Evolutionary conservation across 345 rosid species (phyloP), one percentile per base, ranked within the genome.

Genomic region (Hibiscus tridactylites): DNA sequence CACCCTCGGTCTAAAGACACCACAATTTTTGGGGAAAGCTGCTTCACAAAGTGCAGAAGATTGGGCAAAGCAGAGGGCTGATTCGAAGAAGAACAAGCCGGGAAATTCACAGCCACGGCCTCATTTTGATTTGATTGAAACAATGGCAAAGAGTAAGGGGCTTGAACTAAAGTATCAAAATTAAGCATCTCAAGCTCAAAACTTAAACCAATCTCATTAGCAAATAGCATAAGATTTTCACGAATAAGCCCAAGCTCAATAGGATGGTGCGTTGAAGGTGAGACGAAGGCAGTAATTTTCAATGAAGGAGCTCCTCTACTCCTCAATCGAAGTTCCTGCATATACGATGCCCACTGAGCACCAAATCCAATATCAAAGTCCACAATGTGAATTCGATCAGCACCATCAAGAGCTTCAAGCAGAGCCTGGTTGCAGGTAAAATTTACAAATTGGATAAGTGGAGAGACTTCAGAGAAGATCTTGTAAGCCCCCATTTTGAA

Each of bases 311-410:
- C 61, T 59, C 79, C 80, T 58, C 83, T 78, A 72, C 74, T 73
- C 77, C 78, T 77, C 71, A 77, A 49, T 4, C 85, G 77, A 72
- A 85, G 86, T 74, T 85, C 88, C 74, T 83, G 87, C 85, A 85
- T 85, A 71, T 83, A 83, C 21, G 87, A 85, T 71, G 89, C 89
- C 89, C 89, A 85, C 59, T 85, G 89, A 74, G 82, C 89, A 70
- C 89, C 89, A 76, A 76, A 80, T 15, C 85, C 87, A 71, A 85
- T 81, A 81, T 83, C 89, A 65, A 85, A 85, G 60, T 85, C 89
- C 52, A 85, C 72, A 62, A 85, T 83, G 72, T 85, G 87, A 60
- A 85, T 85, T 54, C 65, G 73, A 58, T 78, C 82, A 59, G 81
- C 77, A 71, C 70, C 80, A 8, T 67, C 76, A 29, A 85, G 74